Conservation (phyloP, 441 rosid species). For the Francoa sonchifolia region DNA sequence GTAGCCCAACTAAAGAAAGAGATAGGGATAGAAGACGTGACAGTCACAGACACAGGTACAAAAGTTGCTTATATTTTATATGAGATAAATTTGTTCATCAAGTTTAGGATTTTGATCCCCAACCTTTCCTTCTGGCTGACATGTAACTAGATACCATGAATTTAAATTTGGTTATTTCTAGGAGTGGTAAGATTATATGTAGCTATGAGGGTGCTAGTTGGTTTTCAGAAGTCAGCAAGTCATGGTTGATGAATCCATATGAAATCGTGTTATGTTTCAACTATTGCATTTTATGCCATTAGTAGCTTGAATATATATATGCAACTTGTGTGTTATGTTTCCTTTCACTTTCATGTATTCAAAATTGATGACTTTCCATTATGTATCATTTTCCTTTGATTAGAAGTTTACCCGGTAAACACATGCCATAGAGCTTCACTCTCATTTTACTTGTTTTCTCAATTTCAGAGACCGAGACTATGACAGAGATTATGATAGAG, state of each 20-base stretch:
- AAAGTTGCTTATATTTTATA: not conserved
- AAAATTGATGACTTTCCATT: too few species aligned
- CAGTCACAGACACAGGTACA: conserved; percentile 61
- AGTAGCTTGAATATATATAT: conserved; percentile 24
- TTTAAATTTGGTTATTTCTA: too few species aligned
- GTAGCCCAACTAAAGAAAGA: conserved; percentile 72
- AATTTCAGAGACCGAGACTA: conserved; percentile 40
- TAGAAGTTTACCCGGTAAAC: too few species aligned
- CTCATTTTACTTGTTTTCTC: conserved; percentile 9
- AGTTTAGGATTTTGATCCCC: too few species aligned
- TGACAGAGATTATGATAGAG: conserved; percentile 43
- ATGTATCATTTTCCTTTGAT: too few species aligned
- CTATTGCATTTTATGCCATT: conserved; percentile 53
- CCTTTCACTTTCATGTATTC: too few species aligned
- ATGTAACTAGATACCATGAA: too few species aligned
- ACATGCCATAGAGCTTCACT: not conserved
- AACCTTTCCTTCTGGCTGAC: too few species aligned
- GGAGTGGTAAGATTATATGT: not conserved
- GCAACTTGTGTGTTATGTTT: too few species aligned
- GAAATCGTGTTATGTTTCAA: conserved; percentile 14
- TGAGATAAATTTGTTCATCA: not conserved
- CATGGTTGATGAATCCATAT: too few species aligned
- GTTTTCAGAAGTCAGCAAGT: too few species aligned
- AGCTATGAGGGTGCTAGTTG: too few species aligned
- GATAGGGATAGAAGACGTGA: conserved; percentile 73